Evolutionary conservation across 2,329 filamentous ascomycete species (phyloP).

Genomic region (Conoideocrella luteorostrata): DNA sequence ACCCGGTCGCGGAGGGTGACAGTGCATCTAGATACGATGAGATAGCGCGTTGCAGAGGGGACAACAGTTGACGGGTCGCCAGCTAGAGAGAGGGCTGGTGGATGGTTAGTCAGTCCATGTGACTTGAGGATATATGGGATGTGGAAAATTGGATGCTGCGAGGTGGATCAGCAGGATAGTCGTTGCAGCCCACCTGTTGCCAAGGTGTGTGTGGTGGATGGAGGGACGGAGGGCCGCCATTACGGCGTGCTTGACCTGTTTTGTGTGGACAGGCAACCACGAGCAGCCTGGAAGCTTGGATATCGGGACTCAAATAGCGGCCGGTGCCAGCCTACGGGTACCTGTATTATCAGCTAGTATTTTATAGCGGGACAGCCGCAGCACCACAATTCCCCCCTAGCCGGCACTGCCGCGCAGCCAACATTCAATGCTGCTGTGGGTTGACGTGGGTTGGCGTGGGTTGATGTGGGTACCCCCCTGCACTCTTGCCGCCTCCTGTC

Average conservation of each 20-base stretch:
- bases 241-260: too few relatives aligned
- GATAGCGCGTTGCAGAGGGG: constrained; percentile 1
- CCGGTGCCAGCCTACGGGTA: neutral
- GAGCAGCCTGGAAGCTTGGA: too few relatives aligned
- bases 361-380: too few relatives aligned
- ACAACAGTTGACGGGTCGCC: constrained; percentile 7
- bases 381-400: too few relatives aligned
- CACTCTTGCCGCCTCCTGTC: too few relatives aligned
- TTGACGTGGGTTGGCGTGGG: too few relatives aligned
- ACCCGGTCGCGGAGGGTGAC: constrained; percentile 15
- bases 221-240: too few relatives aligned
- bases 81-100: constrained; percentile 13
- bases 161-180: constrained; percentile 25
- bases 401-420: too few relatives aligned
- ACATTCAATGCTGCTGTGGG: too few relatives aligned
- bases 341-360: too few relatives aligned
- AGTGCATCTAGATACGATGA: constrained; percentile 19
- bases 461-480: too few relatives aligned
- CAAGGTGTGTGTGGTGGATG: neutral
- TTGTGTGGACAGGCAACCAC: too few relatives aligned
- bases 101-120: constrained; percentile 25
- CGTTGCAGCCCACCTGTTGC: constrained; percentile 14
- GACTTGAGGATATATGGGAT: constrained; percentile 18
- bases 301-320: neutral
- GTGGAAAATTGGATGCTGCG: constrained; percentile 19